A percentile compares a stretch with the other conserved stretches of the same genome.
These are phyloP conservation scores for Phoenix roebelenii DNA, from an alignment of 176 grass and related monocot genomes.

Conservation along the genomic window DNA sequence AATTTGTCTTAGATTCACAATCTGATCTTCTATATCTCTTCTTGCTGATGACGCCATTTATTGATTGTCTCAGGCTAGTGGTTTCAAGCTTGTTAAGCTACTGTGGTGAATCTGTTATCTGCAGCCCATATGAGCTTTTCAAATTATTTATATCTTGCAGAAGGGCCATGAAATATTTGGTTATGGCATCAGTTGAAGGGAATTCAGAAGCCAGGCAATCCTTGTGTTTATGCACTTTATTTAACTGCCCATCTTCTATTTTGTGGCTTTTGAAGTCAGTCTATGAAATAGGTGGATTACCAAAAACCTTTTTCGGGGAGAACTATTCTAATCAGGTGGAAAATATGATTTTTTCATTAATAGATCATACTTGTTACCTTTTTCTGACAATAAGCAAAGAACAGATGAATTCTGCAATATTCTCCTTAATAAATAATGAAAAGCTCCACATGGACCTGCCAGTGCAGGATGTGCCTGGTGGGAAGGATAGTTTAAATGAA, in stretches of 20 bases:
- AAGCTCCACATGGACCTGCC: conserved; percentile 25
- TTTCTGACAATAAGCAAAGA: conserved; percentile 44
- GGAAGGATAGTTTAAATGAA: conserved; percentile 20
- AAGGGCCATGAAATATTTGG: conserved; percentile 63
- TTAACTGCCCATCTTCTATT: conserved; percentile 33
- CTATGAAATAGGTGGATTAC: conserved; percentile 36
- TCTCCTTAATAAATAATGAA: conserved; percentile 31
- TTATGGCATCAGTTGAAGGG: conserved; percentile 41
- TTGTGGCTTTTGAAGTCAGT: conserved; percentile 73
- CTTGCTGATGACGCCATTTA: no score
- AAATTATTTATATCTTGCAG: conserved; percentile 72
- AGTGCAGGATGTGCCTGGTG: conserved; percentile 12
- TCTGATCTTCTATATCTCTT: no score
- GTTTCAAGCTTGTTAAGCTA: conserved; percentile 38
- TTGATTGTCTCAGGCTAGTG: conserved; percentile 42
- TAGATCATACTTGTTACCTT: conserved; percentile 69
- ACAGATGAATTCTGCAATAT: conserved; percentile 30
- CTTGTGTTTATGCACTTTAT: conserved; percentile 28
- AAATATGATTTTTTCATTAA: conserved; percentile 48
- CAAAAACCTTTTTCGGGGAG: conserved; percentile 37
- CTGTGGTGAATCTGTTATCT: conserved; percentile 30
- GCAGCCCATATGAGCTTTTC: conserved; percentile 34
- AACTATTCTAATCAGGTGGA: conserved; percentile 36
- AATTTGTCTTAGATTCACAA: no score
- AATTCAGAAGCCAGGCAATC: conserved; percentile 27